Conservation (phyloP, 1,139 yeast species). For the Lodderomyces parapsilosis region DNA sequence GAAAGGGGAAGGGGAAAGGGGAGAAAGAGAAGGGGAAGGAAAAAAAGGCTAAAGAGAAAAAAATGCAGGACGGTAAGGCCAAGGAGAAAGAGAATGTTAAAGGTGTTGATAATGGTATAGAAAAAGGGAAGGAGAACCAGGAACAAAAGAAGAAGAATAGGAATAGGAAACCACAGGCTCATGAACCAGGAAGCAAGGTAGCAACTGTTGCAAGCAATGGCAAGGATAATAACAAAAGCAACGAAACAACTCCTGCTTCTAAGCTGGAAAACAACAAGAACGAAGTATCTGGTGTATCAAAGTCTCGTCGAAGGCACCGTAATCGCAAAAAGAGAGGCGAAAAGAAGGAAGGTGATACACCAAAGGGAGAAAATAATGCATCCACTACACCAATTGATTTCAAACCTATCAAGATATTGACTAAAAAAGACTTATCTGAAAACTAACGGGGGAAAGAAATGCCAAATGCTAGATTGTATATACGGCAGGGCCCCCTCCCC, state of each 20-base stretch:
- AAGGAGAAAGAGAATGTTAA: constrained; percentile 1
- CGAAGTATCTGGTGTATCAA: neutral
- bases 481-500: too few species aligned
- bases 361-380: neutral
- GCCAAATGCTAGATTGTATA: neutral
- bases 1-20: neutral
- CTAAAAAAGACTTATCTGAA: neutral
- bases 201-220: neutral
- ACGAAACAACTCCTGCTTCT: too few species aligned
- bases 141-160: neutral
- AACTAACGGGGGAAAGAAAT: neutral
- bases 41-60: constrained; percentile 1
- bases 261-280: too few species aligned
- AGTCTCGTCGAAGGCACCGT: neutral
- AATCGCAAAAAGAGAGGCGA: neutral
- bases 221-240: too few species aligned
- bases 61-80: neutral
- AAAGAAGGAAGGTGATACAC: neutral
- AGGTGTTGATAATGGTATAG: neutral
- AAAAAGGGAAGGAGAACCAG: constrained; percentile 1
- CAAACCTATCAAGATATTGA: neutral
- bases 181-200: neutral
- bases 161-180: neutral
- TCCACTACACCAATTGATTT: neutral
- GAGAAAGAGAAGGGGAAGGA: neutral